Conservation (phyloP, 2,329 filamentous ascomycete species). For the Cladosporium sp. region DNA sequence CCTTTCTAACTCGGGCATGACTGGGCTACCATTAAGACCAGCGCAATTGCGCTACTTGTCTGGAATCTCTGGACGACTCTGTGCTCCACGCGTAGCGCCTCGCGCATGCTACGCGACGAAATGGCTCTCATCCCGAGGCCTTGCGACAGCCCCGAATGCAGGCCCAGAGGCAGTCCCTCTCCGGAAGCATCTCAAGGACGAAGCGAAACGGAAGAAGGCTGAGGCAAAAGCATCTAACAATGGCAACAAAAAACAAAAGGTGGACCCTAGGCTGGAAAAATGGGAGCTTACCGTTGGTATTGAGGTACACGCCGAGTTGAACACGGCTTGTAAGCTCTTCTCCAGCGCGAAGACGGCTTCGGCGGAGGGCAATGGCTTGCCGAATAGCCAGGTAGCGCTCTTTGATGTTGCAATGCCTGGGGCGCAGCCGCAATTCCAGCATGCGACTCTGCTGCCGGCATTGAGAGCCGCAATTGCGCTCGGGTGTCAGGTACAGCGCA, state of each 20-base stretch:
- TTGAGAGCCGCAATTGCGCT: conserved; percentile 80
- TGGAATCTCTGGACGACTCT: background rate
- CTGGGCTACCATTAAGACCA: background rate
- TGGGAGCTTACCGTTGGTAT: conserved; percentile 97
- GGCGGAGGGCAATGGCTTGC: conserved; percentile 28
- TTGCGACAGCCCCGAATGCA: conserved; percentile 15
- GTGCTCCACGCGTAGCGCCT: conserved; percentile 7
- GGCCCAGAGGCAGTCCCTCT: conserved; percentile 28
- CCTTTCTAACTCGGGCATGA: background rate
- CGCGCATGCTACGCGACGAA: conserved; percentile 25
- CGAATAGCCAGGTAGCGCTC: conserved; percentile 80
- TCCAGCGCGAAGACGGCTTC: conserved; percentile 51
- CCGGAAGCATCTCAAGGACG: conserved; percentile 37
- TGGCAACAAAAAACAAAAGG: conserved; percentile 10
- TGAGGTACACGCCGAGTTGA: conserved; percentile 94
- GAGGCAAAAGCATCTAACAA: conserved; percentile 16
- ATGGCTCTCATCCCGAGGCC: conserved; percentile 25
- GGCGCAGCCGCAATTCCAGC: conserved; percentile 79
- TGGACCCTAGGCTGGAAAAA: conserved; percentile 37
- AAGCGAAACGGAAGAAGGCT: conserved; percentile 31
- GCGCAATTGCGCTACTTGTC: conserved; percentile 5
- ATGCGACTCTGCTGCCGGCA: conserved; percentile 78
- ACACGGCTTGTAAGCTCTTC: conserved; percentile 84
- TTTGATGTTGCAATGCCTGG: conserved; percentile 90
- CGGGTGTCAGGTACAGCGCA: conserved; percentile 67